Conservation (phyloP, 176 grass and related monocot species). For the Eragrostis nindensis region DNA sequence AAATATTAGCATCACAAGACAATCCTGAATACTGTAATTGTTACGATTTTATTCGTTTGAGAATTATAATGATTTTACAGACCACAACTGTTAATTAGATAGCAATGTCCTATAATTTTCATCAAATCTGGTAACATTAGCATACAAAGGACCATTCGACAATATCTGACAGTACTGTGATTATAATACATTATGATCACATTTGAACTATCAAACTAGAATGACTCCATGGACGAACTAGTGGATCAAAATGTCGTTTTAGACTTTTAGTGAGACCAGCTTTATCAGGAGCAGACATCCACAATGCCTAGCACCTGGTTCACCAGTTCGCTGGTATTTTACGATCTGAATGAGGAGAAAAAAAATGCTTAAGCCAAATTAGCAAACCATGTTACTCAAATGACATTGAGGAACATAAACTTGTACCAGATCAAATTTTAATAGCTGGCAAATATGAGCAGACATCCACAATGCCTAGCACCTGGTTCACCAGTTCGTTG, state of each 20-base stretch:
- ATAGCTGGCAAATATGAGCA: not conserved
- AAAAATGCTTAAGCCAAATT: not conserved
- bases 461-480: not conserved
- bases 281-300: not conserved
- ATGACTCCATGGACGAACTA: slow-evolving; percentile 1
- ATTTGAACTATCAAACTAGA: slow-evolving; percentile 8
- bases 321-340: not conserved
- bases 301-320: not conserved
- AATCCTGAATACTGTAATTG: not conserved
- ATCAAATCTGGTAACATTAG: not conserved
- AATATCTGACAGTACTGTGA: not conserved
- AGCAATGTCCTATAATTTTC: not conserved
- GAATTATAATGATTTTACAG: not conserved
- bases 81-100: slow-evolving; percentile 3
- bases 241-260: not conserved
- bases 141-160: not conserved
- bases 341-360: not conserved
- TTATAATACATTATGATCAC: not conserved
- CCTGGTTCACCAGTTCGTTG: not conserved
- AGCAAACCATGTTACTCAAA: slow-evolving; percentile 5
- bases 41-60: no score
- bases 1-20: not conserved
- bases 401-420: not conserved
- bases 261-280: not conserved
- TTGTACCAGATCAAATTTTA: not conserved